A percentile compares a stretch with the other conserved stretches of the same genome.
Conservation (phyloP, 2,329 filamentous ascomycete genomes). For the Stachybotrys chlorohalonatus region DNA sequence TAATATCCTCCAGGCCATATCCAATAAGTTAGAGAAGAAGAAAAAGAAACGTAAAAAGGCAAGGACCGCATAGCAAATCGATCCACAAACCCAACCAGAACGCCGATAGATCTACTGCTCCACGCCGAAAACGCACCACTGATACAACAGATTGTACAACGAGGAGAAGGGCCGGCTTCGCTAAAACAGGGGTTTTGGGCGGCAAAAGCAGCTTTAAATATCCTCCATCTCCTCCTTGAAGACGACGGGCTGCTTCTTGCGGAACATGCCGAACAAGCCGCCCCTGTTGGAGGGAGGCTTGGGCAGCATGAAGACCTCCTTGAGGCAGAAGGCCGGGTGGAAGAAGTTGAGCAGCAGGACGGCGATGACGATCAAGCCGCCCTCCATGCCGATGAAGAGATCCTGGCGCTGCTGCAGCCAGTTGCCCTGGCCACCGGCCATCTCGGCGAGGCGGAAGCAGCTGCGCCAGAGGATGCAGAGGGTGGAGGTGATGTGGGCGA, state of each 20-base stretch:
- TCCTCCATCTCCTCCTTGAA: background rate
- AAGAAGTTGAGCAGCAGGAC: slow-evolving; percentile 33
- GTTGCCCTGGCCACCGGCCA: slow-evolving; percentile 54
- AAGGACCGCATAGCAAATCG: too few species aligned
- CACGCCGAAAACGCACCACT: too few species aligned
- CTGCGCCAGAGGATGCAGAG: slow-evolving; percentile 55
- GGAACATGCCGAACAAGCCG: background rate
- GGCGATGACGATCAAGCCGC: slow-evolving; percentile 40
- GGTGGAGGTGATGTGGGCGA: slow-evolving; percentile 47
- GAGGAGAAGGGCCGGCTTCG: background rate
- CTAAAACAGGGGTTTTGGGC: background rate
- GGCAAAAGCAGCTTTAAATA: background rate
- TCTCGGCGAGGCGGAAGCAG: slow-evolving; percentile 57
- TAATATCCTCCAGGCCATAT: too few species aligned
- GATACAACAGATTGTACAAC: background rate
- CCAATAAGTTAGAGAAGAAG: too few species aligned
- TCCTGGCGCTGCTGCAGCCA: slow-evolving; percentile 45
- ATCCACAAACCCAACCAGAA: too few species aligned
- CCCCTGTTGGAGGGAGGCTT: background rate
- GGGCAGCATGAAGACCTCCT: slow-evolving; percentile 11
- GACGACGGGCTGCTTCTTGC: background rate
- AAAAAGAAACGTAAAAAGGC: too few species aligned
- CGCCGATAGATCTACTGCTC: too few species aligned
- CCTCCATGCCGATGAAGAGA: slow-evolving; percentile 51
- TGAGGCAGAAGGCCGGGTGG: slow-evolving; percentile 17